Percentiles rank a stretch among this genome's conserved stretches.
These are phyloP conservation scores for Umbelopsis sp. DNA, from an alignment of 192 early-diverging fungal species.

Conservation along the genomic window DNA sequence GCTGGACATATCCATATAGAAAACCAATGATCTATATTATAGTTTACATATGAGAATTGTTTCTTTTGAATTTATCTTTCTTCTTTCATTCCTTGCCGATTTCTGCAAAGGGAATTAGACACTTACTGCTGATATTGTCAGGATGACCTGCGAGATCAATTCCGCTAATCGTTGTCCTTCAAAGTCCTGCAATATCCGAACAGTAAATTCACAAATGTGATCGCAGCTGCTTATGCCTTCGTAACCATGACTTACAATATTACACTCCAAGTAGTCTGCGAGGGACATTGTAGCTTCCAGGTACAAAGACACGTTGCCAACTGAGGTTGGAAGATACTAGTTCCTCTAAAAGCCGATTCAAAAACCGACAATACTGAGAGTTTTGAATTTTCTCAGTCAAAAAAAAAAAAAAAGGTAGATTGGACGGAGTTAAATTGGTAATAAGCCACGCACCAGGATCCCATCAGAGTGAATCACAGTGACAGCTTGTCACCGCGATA, in stretches of 20 bases:
- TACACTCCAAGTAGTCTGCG: constrained; percentile 5
- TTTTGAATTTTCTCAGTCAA: not conserved
- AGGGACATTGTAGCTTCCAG: not conserved
- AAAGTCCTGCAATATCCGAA: not conserved
- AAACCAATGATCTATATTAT: not conserved
- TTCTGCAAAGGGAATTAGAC: not conserved
- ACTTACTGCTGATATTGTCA: constrained; percentile 2
- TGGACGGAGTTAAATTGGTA: not conserved
- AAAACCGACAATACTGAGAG: not conserved
- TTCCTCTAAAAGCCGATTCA: not conserved
- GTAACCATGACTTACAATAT: not conserved
- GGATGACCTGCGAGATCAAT: constrained; percentile 3
- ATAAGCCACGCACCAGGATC: not conserved
- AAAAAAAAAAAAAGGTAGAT: too few relatives aligned
- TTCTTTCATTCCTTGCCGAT: not conserved
- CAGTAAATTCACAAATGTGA: not conserved
- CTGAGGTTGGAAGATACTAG: not conserved
- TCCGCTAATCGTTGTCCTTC: constrained; percentile 1
- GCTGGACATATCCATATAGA: not conserved
- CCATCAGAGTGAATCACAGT: not conserved
- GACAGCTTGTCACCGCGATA: not conserved
- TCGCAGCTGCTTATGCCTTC: not conserved
- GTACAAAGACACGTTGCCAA: not conserved
- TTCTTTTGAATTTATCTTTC: too few relatives aligned
- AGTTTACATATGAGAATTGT: not conserved